These are phyloP conservation scores for Rhypophila decipiens DNA, from an alignment of 495 filamentous ascomycete species.

Conservation along the genomic window DNA sequence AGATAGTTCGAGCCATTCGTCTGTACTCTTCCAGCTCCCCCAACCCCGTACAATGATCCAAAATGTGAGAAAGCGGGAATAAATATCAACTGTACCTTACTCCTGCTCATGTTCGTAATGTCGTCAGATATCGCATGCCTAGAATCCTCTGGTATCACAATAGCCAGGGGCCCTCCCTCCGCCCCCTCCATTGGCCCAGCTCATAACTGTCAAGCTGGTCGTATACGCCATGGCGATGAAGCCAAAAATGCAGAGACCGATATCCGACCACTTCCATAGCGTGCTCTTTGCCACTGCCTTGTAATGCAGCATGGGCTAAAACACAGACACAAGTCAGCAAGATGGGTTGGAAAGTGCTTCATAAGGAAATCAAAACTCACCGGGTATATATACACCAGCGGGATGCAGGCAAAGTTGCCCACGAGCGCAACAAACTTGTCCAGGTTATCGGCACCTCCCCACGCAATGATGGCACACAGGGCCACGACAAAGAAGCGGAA, in stretches of 20 bases:
- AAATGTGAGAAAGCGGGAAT: not conserved
- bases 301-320: slow-evolving; percentile 82
- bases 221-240: slow-evolving; percentile 85
- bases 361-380: slow-evolving; percentile 51
- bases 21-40: not conserved
- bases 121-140: not conserved
- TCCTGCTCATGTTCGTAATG: not conserved
- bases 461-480: slow-evolving; percentile 78
- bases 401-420: slow-evolving; percentile 96
- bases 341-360: no score
- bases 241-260: slow-evolving; percentile 72
- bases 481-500: slow-evolving; percentile 90
- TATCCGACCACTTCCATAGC: slow-evolving; percentile 60
- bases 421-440: slow-evolving; percentile 97
- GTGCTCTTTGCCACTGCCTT: slow-evolving; percentile 63
- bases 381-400: slow-evolving; percentile 95
- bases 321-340: no score
- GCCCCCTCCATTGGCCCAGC: slow-evolving; percentile 56
- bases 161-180: slow-evolving; percentile 39
- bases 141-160: slow-evolving; percentile 33
- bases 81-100: not conserved
- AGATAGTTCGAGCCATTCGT: not conserved
- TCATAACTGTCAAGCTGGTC: slow-evolving; percentile 71
- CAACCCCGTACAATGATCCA: not conserved
- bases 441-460: slow-evolving; percentile 85